phyloP scores from a whole-genome alignment of 306 rosid species.

The Lupinus albus region DNA sequence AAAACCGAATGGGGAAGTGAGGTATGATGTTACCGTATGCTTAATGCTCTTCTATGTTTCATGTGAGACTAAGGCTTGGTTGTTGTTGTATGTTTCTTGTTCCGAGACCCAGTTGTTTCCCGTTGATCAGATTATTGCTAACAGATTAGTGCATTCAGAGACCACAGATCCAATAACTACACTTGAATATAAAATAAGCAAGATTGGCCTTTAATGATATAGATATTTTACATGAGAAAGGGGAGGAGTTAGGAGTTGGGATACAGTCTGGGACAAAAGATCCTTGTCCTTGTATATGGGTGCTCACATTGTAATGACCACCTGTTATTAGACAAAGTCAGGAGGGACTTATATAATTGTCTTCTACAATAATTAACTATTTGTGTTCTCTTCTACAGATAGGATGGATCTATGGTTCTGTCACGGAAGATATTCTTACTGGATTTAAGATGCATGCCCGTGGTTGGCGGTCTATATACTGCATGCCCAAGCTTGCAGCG shows the following conservation, averaged over 20 bases:
- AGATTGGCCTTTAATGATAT: background rate
- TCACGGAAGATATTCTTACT: conserved; percentile 93
- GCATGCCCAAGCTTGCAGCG: conserved; percentile 84
- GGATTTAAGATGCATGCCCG: conserved; percentile 98
- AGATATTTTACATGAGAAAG: background rate
- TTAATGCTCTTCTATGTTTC: conserved; percentile 22
- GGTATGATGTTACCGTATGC: conserved; percentile 47
- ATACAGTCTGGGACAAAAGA: no score
- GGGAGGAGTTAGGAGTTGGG: background rate
- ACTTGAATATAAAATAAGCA: background rate
- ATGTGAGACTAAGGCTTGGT: no score
- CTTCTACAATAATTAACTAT: conserved; percentile 24
- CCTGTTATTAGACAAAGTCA: background rate
- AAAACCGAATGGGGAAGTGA: conserved; percentile 86
- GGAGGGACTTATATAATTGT: background rate
- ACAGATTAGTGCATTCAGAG: conserved; percentile 2
- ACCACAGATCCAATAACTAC: background rate
- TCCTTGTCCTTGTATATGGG: no score
- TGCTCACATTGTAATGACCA: background rate
- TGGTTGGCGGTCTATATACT: conserved; percentile 87
- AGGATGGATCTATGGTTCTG: conserved; percentile 96
- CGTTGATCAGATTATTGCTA: background rate
- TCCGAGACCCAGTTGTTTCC: background rate
- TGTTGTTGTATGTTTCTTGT: conserved; percentile 7
- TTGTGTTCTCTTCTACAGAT: conserved; percentile 56